These are phyloP conservation scores for Mortierella sp. DNA, from an alignment of 371 early-diverging fungal genomes.

Conservation along the genomic window DNA sequence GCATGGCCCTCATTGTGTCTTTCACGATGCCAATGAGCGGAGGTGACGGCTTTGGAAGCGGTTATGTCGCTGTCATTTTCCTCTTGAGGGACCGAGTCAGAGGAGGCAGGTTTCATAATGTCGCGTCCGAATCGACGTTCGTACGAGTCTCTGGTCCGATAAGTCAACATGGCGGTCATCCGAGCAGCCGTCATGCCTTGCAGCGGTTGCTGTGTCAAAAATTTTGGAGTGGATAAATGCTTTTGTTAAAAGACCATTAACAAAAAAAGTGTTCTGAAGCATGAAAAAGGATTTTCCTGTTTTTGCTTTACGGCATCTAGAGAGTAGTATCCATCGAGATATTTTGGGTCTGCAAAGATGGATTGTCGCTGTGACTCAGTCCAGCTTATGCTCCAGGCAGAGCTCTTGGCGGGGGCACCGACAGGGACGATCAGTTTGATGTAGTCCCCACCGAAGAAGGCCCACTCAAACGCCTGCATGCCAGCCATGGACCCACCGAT, in stretches of 20 bases:
- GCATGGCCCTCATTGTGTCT: conserved; percentile 70
- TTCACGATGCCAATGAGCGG: conserved; percentile 61
- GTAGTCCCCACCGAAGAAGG: conserved; percentile 82
- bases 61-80: too few species aligned
- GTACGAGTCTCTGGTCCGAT: conserved; percentile 92
- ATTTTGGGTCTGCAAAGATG: conserved; percentile 91
- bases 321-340: conserved; percentile 76
- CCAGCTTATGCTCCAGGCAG: conserved; percentile 98
- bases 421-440: conserved; percentile 89
- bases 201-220: conserved; percentile 65
- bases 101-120: conserved; percentile 56
- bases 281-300: too few species aligned
- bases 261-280: too few species aligned
- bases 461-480: conserved; percentile 97
- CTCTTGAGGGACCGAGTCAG: neutral
- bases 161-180: conserved; percentile 96
- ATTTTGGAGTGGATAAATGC: too few species aligned
- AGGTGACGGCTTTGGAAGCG: conserved; percentile 21
- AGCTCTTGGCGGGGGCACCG: conserved; percentile 92
- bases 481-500: conserved; percentile 97
- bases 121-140: conserved; percentile 94
- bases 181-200: conserved; percentile 92
- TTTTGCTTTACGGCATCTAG: conserved; percentile 63
- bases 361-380: conserved; percentile 96
- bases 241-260: too few species aligned